These are phyloP conservation scores for Sonneratia caseolaris DNA, from an alignment of 345 rosid species.

Conservation along the genomic window DNA sequence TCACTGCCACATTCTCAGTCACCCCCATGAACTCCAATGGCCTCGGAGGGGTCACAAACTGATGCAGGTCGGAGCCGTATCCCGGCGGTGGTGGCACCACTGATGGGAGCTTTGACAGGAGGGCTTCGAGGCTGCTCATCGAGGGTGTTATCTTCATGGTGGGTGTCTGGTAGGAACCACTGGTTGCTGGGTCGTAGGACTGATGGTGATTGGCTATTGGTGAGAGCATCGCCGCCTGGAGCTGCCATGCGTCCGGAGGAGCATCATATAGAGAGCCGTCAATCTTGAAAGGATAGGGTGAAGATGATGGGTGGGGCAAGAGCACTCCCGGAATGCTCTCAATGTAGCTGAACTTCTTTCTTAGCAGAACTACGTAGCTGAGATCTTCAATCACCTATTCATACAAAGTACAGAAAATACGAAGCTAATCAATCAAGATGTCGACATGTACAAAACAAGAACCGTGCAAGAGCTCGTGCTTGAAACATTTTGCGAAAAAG, in stretches of 20 bases:
- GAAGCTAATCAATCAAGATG: background rate
- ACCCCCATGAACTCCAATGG: constrained; percentile 10
- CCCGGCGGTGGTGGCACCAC: constrained; percentile 49
- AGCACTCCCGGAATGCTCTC: constrained; percentile 93
- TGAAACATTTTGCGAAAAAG: too few species aligned
- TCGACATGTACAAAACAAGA: background rate
- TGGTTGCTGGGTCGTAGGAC: constrained; percentile 14
- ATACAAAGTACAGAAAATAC: constrained; percentile 4
- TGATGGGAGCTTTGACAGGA: constrained; percentile 91
- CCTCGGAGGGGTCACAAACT: constrained; percentile 4
- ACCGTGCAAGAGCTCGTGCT: background rate
- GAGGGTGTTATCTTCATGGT: constrained; percentile 65
- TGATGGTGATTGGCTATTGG: constrained; percentile 32
- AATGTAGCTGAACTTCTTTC: constrained; percentile 84
- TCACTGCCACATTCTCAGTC: constrained; percentile 5
- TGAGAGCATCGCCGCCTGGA: constrained; percentile 23
- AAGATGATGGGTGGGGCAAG: constrained; percentile 83
- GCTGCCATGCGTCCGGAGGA: constrained; percentile 45
- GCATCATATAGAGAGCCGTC: constrained; percentile 18
- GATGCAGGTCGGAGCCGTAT: constrained; percentile 5
- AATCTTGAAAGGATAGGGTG: constrained; percentile 46
- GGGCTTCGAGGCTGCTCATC: constrained; percentile 95
- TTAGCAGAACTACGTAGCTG: constrained; percentile 63
- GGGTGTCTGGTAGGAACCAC: constrained; percentile 9
- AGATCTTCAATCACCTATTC: constrained; percentile 72